Evolutionary conservation across 1,284 basidiomycete species (phyloP), one percentile per base, ranked within the genome.

Genomic region (Ustilago loliicola): DNA sequence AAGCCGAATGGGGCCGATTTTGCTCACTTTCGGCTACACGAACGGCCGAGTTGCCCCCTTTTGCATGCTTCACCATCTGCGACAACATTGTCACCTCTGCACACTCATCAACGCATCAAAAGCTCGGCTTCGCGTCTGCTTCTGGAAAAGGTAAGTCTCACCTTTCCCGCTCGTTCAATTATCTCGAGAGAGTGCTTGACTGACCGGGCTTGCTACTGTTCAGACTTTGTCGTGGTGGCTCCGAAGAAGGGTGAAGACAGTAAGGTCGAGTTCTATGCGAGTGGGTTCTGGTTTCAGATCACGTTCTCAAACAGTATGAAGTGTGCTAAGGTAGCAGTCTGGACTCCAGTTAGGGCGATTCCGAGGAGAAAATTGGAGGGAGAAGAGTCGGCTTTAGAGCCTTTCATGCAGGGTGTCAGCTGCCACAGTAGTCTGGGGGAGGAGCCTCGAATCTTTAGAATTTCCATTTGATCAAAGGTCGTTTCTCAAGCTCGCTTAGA

Each of bases 141-240:
- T 59, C 59, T 15, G 69, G 69, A 13, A 54, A 72, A 40, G 69
- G 69, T 72, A 10, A 65, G 69, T 50, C 21, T 11, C n/a, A n/a
- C 27, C 6, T 38, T 15, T 38, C 30, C 19, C 7, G 11, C 8
- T 13, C 13, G 17, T 10, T 11, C 8, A n/a, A n/a, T 56, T 27
- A 17, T 8, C n/a, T 50, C 23, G 48, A 27, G 23, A 50, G 10
- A 10, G 9, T 13, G 13, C 8, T 27, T 29, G 25, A 21, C 29
- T n/a, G 13, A 25, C 9, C 19, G 15, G 15, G 17, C 29, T 42
- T 38, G 10, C n/a, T 25, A 6, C n/a, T 40, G 9, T 10, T 25
- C 27, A 71, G 68, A 65, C n/a, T 72, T 66, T 25, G 69, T 72
- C 2, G 69, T 66, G 13, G 38, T 59, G 15, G 59, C 69, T 13